Evolutionary conservation across 495 filamentous ascomycete species (phyloP).

Genomic region (Aspergillus incahuasiensis): DNA sequence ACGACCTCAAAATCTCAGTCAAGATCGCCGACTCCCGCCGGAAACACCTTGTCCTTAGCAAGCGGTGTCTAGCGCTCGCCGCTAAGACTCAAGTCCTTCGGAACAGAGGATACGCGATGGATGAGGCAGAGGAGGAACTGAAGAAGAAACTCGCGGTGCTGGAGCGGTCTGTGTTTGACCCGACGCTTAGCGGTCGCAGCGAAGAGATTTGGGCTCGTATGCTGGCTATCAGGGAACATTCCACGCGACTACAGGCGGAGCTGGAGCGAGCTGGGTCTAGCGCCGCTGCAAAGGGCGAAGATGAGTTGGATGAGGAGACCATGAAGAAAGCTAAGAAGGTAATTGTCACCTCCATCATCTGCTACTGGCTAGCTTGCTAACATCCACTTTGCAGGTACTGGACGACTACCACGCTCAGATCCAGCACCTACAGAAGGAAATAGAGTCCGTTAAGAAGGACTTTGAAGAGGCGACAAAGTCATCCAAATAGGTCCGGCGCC

Average conservation of each 20-base stretch:
- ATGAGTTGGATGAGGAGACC: conserved; percentile 69
- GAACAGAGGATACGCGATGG: conserved; percentile 88
- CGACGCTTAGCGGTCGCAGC: conserved; percentile 70
- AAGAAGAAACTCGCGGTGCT: conserved; percentile 76
- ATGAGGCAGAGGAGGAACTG: conserved; percentile 84
- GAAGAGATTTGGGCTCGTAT: conserved; percentile 98
- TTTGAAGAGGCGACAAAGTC: conserved; percentile 70
- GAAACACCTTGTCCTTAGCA: conserved; percentile 72
- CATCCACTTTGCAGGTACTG: conserved; percentile 58
- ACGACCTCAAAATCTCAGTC: conserved; percentile 77
- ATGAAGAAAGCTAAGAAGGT: conserved; percentile 84
- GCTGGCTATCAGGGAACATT: conserved; percentile 76
- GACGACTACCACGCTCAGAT: conserved; percentile 88
- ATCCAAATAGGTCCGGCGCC: conserved; percentile 1
- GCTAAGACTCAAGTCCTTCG: conserved; percentile 88
- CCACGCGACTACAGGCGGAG: conserved; percentile 72
- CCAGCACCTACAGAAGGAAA: conserved; percentile 73
- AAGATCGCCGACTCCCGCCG: conserved; percentile 75
- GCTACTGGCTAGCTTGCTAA: not conserved
- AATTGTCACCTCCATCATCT: not conserved
- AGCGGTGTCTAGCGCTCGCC: conserved; percentile 77
- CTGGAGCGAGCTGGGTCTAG: conserved; percentile 59
- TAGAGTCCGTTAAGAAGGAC: conserved; percentile 72
- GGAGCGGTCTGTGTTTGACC: conserved; percentile 75
- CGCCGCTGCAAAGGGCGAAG: conserved; percentile 42